These are phyloP conservation scores for Beauveria varroae DNA, from an alignment of 2,329 filamentous ascomycete genomes.

Conservation along the genomic window DNA sequence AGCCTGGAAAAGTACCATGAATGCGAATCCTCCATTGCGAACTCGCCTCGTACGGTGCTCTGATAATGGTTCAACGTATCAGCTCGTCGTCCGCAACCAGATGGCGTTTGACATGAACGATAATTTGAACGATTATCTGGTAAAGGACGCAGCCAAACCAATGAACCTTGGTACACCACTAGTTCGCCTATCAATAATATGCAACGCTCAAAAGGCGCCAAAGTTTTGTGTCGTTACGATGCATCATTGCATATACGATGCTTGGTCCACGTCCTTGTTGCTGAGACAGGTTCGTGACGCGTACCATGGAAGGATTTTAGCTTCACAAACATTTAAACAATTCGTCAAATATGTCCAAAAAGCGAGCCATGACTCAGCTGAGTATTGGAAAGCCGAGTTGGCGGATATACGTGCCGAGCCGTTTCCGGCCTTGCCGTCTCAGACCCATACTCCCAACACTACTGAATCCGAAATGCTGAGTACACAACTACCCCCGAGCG, in stretches of 20 bases:
- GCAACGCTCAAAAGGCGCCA: background rate
- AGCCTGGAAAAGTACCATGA: background rate
- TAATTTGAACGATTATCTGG: background rate
- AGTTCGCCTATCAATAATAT: background rate
- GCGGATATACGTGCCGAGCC: slow-evolving; percentile 27
- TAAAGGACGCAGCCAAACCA: background rate
- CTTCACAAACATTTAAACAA: background rate
- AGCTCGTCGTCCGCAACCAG: background rate
- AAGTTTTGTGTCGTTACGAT: background rate
- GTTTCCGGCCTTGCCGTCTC: slow-evolving; percentile 27
- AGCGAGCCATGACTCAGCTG: background rate
- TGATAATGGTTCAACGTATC: background rate
- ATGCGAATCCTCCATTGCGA: background rate
- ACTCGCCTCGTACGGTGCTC: background rate
- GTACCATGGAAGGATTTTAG: background rate
- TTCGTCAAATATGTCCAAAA: background rate
- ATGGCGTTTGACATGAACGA: background rate
- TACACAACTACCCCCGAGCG: background rate
- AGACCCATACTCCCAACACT: slow-evolving; percentile 18
- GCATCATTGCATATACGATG: slow-evolving; percentile 1
- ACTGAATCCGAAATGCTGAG: background rate
- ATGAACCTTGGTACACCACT: background rate
- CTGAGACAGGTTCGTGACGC: background rate
- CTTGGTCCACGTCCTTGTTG: background rate
- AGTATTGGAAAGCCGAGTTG: background rate